Percentiles rank a stretch among this genome's conserved stretches.
These are phyloP conservation scores for Microbotryum scabiosae DNA, from an alignment of 1,284 basidiomycete genomes.

Conservation along the genomic window DNA sequence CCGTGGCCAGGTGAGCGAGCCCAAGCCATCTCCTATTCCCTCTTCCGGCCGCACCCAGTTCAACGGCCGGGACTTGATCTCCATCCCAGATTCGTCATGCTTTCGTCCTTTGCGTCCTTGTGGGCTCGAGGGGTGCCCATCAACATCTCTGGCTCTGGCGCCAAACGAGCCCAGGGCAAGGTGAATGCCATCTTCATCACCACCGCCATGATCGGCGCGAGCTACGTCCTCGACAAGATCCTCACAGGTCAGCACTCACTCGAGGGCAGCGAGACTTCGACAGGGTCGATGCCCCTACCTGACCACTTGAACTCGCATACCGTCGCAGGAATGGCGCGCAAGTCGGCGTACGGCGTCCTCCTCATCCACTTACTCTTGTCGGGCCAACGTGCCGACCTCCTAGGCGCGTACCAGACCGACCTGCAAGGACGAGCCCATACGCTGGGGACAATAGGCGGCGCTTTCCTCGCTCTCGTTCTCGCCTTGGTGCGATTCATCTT, in stretches of 20 bases:
- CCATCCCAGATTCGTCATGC: constrained; percentile 19
- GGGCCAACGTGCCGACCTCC: constrained; percentile 24
- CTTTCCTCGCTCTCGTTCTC: neutral
- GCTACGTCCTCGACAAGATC: constrained; percentile 24
- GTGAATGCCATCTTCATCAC: constrained; percentile 31
- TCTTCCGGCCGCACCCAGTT: neutral
- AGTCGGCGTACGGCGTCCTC: constrained; percentile 21
- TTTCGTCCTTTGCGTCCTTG: constrained; percentile 19
- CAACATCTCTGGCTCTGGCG: constrained; percentile 2
- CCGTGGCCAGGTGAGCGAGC: constrained; percentile 10
- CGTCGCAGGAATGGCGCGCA: constrained; percentile 1
- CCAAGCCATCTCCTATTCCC: too few relatives aligned
- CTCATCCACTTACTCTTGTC: constrained; percentile 24
- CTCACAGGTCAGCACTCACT: constrained; percentile 16
- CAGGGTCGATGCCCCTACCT: too few relatives aligned
- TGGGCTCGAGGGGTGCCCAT: constrained; percentile 26
- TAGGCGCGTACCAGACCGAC: constrained; percentile 3
- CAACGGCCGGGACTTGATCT: neutral
- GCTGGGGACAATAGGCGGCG: neutral
- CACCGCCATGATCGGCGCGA: constrained; percentile 13
- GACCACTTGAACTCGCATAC: too few relatives aligned
- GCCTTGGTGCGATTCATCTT: constrained; percentile 1
- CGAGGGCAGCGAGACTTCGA: too few relatives aligned
- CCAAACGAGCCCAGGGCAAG: constrained; percentile 20
- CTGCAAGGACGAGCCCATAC: constrained; percentile 14